Evolutionary conservation across 345 rosid species (phyloP).

Genomic region (rapeseed (Brassica napus)): Da-Ae NC_063451.1:31577501-31578000

Average conservation of each 20-base stretch:
- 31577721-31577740: conserved; percentile 93
- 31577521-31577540: conserved; percentile 68
- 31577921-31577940: conserved; percentile 92
- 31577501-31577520: conserved; percentile 83
- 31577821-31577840: conserved; percentile 12
- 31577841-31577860: background rate
- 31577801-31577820: conserved; percentile 6
- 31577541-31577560: conserved; percentile 88
- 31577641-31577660: background rate
- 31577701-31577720: conserved; percentile 84
- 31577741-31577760: conserved; percentile 90
- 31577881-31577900: conserved; percentile 80
- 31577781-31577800: conserved; percentile 74
- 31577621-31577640: no score
- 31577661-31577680: conserved; percentile 29
- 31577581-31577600: conserved; percentile 59
- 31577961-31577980: conserved; percentile 52
- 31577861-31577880: conserved; percentile 56
- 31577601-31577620: no score
- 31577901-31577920: conserved; percentile 94
- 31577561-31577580: conserved; percentile 87
- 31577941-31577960: conserved; percentile 83
- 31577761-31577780: conserved; percentile 90
- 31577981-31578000: background rate
- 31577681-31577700: conserved; percentile 95